These are phyloP conservation scores for Geotrichum restrictum DNA, from an alignment of 1,139 yeast species.

Conservation along the genomic window DNA sequence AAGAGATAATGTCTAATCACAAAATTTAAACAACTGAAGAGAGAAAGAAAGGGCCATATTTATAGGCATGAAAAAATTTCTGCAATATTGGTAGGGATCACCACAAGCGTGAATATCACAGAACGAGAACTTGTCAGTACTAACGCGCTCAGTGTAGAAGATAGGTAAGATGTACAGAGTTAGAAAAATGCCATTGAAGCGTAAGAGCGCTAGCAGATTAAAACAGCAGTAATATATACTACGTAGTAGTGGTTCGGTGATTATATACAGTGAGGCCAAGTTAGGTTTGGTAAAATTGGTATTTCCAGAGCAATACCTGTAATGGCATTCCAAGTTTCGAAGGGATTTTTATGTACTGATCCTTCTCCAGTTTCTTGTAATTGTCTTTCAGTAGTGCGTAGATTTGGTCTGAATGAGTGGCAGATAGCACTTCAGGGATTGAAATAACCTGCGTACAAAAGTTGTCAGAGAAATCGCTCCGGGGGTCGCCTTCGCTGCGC, in stretches of 20 bases:
- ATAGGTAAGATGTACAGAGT: too few relatives aligned
- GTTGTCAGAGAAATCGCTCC: too few relatives aligned
- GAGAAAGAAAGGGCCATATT: neutral
- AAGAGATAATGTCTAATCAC: too few relatives aligned
- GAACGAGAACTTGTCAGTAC: neutral
- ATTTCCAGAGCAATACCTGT: conserved; percentile 13
- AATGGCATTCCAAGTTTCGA: conserved; percentile 10
- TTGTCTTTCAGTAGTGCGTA: neutral
- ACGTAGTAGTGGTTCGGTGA: too few relatives aligned
- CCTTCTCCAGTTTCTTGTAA: neutral
- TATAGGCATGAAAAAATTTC: neutral
- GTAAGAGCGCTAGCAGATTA: too few relatives aligned
- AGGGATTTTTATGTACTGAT: conserved; percentile 10
- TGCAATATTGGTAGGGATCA: neutral
- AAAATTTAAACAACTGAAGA: too few relatives aligned
- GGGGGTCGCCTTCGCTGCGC: too few relatives aligned
- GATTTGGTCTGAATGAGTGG: conserved; percentile 5
- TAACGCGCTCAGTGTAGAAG: too few relatives aligned
- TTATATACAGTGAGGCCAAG: neutral
- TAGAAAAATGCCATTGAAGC: too few relatives aligned
- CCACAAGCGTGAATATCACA: neutral
- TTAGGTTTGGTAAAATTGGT: conserved; percentile 1
- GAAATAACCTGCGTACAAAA: conserved; percentile 4
- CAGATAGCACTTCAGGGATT: neutral
- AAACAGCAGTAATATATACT: too few relatives aligned